Conservation (phyloP, 768 basidiomycete species). For the Coprinopsis marcescibilis region DNA sequence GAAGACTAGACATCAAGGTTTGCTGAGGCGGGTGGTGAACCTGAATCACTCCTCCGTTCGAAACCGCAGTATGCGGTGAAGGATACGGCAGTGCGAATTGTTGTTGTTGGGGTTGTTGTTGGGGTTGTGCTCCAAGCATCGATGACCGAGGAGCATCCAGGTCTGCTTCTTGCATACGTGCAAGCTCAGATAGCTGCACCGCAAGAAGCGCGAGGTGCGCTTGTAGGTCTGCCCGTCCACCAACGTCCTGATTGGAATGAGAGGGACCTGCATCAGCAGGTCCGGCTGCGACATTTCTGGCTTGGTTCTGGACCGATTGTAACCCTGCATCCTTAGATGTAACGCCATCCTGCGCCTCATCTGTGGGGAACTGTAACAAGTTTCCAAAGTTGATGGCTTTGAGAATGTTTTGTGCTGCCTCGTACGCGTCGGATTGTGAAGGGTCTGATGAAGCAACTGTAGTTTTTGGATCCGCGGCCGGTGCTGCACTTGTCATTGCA, state of each 20-base stretch:
- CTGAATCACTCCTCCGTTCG: not conserved
- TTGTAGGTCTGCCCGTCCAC: conserved; percentile 62
- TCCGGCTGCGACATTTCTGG: not conserved
- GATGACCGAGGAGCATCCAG: not conserved
- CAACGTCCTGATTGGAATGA: conserved; percentile 2
- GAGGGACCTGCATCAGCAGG: conserved; percentile 5
- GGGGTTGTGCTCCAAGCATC: not conserved
- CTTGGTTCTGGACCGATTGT: conserved; percentile 2
- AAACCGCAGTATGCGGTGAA: not conserved
- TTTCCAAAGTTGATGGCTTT: conserved; percentile 70
- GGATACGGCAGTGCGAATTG: not conserved
- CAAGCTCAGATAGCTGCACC: conserved; percentile 66
- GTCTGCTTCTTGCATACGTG: conserved; percentile 34
- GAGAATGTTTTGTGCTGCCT: conserved; percentile 72
- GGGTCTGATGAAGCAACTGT: conserved; percentile 28
- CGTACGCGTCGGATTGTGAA: conserved; percentile 55
- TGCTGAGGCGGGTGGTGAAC: not conserved
- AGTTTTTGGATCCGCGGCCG: conserved; percentile 23
- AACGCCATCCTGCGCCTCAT: conserved; percentile 21
- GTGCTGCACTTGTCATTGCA: conserved; percentile 14
- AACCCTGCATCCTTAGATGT: not conserved
- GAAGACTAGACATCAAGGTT: not conserved
- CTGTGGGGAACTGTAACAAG: conserved; percentile 37
- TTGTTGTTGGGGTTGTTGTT: conserved; percentile 3
- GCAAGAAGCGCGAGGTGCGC: conserved; percentile 69